Conservation (phyloP, 371 early-diverging fungal genomes). For the Vittaforma corneae region DNA sequence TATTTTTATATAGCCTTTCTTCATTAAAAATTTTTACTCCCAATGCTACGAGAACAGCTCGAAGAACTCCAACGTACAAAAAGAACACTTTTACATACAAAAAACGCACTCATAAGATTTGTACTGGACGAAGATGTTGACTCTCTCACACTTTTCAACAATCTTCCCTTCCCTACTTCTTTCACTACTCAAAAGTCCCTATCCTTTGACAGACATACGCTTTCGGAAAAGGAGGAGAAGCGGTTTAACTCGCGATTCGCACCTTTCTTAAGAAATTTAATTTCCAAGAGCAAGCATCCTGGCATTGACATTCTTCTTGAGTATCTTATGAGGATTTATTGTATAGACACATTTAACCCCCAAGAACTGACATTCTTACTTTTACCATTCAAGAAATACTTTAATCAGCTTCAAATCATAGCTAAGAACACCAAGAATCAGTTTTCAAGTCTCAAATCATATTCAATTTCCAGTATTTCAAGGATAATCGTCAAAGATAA, state of each 20-base stretch:
- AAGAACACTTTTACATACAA: constrained; percentile 5
- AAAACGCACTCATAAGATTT: constrained; percentile 11
- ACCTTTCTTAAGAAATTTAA: constrained; percentile 21
- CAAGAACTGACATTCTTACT: constrained; percentile 40
- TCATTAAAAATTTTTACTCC: too few species aligned
- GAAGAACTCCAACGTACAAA: constrained; percentile 17
- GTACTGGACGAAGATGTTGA: constrained; percentile 30
- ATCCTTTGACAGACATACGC: constrained; percentile 34
- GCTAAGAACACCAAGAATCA: neutral
- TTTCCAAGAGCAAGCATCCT: constrained; percentile 5
- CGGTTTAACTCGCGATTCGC: constrained; percentile 38
- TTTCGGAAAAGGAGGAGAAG: constrained; percentile 33
- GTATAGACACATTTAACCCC: constrained; percentile 32
- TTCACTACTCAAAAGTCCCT: constrained; percentile 27
- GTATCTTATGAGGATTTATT: constrained; percentile 41
- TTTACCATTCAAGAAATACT: constrained; percentile 30
- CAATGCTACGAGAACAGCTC: constrained; percentile 38
- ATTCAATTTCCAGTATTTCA: constrained; percentile 21
- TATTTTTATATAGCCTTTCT: too few species aligned
- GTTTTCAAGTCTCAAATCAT: constrained; percentile 10
- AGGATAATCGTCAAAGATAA: constrained; percentile 18
- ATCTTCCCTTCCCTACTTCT: constrained; percentile 11
- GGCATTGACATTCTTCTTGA: constrained; percentile 37
- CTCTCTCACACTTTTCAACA: constrained; percentile 30
- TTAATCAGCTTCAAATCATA: constrained; percentile 17